phyloP scores from a whole-genome alignment of 2,329 filamentous ascomycete species.

The Sarocladiaceae sp. region DNA sequence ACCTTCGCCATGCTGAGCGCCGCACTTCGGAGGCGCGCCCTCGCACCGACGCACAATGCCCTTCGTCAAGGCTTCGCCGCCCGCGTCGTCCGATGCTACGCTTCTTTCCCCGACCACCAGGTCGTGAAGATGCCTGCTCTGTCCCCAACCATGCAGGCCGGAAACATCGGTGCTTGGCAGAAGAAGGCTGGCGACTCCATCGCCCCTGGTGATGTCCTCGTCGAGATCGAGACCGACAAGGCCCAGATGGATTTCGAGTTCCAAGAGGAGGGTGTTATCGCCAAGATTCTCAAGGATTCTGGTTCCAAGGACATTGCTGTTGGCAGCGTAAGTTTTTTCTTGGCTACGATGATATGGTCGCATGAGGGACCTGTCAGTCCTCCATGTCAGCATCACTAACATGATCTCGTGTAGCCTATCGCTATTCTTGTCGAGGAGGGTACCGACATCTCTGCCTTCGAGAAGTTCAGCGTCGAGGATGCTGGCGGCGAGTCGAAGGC shows the following conservation, averaged over 20 bases:
- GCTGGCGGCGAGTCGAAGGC: conserved; percentile 76
- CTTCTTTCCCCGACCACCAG: conserved; percentile 88
- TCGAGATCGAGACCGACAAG: conserved; percentile 99
- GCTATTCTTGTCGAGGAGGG: conserved; percentile 92
- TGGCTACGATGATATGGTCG: background rate
- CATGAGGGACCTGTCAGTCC: conserved; percentile 13
- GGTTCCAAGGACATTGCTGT: conserved; percentile 93
- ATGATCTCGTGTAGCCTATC: conserved; percentile 67
- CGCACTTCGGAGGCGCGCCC: conserved; percentile 58
- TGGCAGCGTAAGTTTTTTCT: conserved; percentile 71
- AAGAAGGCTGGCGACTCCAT: conserved; percentile 92
- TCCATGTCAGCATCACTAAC: background rate
- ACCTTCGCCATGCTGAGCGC: conserved; percentile 52
- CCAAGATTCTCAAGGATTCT: conserved; percentile 88
- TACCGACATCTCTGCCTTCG: conserved; percentile 81
- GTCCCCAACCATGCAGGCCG: conserved; percentile 94
- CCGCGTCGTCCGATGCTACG: conserved; percentile 62
- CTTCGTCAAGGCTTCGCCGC: conserved; percentile 48
- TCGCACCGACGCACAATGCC: conserved; percentile 45
- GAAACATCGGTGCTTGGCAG: conserved; percentile 96
- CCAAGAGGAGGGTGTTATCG: conserved; percentile 94
- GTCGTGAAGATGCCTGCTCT: conserved; percentile 97
- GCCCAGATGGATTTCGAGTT: conserved; percentile 99
- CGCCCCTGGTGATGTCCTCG: conserved; percentile 87
- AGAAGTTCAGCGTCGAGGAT: conserved; percentile 81